Evolutionary conservation across 768 basidiomycete species (phyloP).

Genomic region (Tylopilus vinaceipallidus): DNA sequence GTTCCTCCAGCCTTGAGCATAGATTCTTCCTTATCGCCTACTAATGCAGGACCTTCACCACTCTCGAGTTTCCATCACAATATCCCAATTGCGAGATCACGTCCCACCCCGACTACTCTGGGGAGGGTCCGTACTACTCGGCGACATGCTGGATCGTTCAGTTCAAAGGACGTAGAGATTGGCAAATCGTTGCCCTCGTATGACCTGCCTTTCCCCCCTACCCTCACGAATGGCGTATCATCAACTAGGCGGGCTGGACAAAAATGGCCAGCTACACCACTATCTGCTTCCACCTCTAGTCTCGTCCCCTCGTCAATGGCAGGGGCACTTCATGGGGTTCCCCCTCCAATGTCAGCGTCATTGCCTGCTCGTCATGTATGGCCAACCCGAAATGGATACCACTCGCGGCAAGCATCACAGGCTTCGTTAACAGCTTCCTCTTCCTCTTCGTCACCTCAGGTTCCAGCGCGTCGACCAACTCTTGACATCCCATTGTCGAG

Average conservation of each 20-base stretch:
- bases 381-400: conserved; percentile 18
- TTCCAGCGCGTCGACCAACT: conserved; percentile 30
- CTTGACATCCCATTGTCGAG: conserved; percentile 55
- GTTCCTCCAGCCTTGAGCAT: conserved; percentile 21
- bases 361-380: conserved; percentile 12
- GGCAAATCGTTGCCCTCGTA: conserved; percentile 78
- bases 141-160: conserved; percentile 94
- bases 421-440: conserved; percentile 41
- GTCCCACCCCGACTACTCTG: conserved; percentile 25
- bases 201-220: conserved; percentile 34
- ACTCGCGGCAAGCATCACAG: conserved; percentile 46
- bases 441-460: conserved; percentile 34
- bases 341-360: conserved; percentile 10
- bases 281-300: conserved; percentile 25
- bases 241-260: conserved; percentile 50
- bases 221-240: conserved; percentile 25
- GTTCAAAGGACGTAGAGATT: conserved; percentile 86
- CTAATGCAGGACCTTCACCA: conserved; percentile 27
- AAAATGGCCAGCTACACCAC: conserved; percentile 42
- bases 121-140: conserved; percentile 58
- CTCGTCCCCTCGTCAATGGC: conserved; percentile 10
- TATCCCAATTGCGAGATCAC: conserved; percentile 30
- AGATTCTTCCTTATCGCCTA: conserved; percentile 29
- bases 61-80: conserved; percentile 21
- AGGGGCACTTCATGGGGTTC: conserved; percentile 4